Base-by-base conservation (phyloP, 2,329 filamentous ascomycete genomes). In the Cercospora canescens region DNA sequence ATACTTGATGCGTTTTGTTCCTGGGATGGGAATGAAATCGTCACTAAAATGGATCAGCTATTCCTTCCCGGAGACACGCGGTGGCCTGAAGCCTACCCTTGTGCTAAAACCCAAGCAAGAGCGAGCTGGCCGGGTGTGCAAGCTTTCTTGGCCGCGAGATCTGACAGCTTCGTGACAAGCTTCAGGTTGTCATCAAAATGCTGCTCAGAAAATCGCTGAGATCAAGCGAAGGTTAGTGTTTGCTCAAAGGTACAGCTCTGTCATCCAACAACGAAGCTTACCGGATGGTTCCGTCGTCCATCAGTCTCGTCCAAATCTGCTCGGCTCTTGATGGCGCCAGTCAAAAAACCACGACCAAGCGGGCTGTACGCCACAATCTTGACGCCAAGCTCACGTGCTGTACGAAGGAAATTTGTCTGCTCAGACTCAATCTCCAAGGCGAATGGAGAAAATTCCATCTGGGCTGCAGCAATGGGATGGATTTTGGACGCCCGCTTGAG, bases 61-160 rank as follows among this genome's bases (percentile, higher is more conserved):
- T 39, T 77, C 79, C 3, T 74, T 75, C n/a, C n/a, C n/a, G n/a
- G n/a, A n/a, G n/a, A n/a, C n/a, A n/a, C n/a, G n/a, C n/a, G n/a
- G n/a, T n/a, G n/a, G n/a, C n/a, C n/a, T n/a, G n/a, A n/a, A n/a
- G n/a, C n/a, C n/a, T n/a, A n/a, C n/a, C 76, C 76, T 71, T 90
- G 87, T 4, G 83, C 83, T 69, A 88, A 71, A 63, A 91, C 70
- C 88, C 88, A 91, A 0, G 88, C 88, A 30, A 91, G 79, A 1
- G 86, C 84, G 34, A 91, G 73, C 73, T 91, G 85, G 1, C 81
- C 81, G 0, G 86, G 70, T 0, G 88, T 88, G 54, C 80, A 81
- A 3, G 79, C 82, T 76, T 90, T 89, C 67, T 77, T 79, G 48
- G 81, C 77, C 0, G 86, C 87, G 6, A 89, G 72, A 5, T 72